Evolutionary conservation across 306 rosid species (phyloP).

Genomic region (Quercus gilva): DNA sequence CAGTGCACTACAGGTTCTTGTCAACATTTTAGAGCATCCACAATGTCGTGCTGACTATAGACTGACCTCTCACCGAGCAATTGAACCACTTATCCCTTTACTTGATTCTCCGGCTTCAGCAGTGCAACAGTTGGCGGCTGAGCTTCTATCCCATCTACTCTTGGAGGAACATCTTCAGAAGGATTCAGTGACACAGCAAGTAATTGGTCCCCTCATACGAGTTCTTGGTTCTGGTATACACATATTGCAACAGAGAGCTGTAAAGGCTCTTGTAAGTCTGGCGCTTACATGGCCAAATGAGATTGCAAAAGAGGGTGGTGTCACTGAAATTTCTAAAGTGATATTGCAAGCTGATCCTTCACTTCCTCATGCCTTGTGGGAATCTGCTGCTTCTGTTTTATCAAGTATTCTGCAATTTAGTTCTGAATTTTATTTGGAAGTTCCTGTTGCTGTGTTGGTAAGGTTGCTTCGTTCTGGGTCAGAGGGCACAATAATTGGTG

Average conservation of each 20-base stretch:
- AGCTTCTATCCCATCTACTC: constrained; percentile 91
- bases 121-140: constrained; percentile 97
- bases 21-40: constrained; percentile 92
- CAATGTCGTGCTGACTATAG: constrained; percentile 90
- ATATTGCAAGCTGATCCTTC: constrained; percentile 93
- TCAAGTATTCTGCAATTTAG: constrained; percentile 94
- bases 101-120: constrained; percentile 89
- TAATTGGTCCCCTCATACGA: constrained; percentile 82
- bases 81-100: constrained; percentile 88
- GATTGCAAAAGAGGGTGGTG: constrained; percentile 98
- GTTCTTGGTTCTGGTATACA: constrained; percentile 88
- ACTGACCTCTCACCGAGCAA: constrained; percentile 78
- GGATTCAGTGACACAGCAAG: constrained; percentile 85
- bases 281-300: constrained; percentile 97
- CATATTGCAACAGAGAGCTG: constrained; percentile 96
- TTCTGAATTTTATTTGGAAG: constrained; percentile 96
- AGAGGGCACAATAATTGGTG: constrained; percentile 81
- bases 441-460: constrained; percentile 95
- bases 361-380: constrained; percentile 96
- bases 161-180: constrained; percentile 86
- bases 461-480: constrained; percentile 93
- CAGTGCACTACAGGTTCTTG: constrained; percentile 91
- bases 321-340: constrained; percentile 83
- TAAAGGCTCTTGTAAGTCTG: constrained; percentile 91
- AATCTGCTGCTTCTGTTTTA: constrained; percentile 93